A percentile compares a stretch with the other conserved stretches of the same genome.
phyloP scores from a whole-genome alignment of 768 basidiomycete species.

The Leucocoprinus sp. region DNA sequence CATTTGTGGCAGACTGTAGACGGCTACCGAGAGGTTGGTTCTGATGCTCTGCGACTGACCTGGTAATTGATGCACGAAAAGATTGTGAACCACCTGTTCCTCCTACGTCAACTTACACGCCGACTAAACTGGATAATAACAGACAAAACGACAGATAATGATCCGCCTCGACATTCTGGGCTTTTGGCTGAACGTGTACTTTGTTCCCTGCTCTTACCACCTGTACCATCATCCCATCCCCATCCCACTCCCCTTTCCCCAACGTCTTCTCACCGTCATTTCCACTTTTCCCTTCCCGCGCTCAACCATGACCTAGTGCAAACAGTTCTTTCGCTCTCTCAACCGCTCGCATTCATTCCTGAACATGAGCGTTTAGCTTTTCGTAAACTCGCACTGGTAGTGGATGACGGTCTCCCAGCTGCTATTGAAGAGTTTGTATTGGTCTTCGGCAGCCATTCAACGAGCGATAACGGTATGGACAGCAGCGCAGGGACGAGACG shows the following conservation, averaged over 20 bases:
- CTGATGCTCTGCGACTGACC: conserved; percentile 11
- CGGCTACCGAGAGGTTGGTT: conserved; percentile 63
- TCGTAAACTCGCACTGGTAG: conserved; percentile 56
- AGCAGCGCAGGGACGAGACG: conserved; percentile 29
- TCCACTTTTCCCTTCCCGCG: too few relatives aligned
- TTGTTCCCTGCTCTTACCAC: conserved; percentile 32
- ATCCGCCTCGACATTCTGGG: conserved; percentile 52
- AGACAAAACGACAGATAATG: conserved; percentile 51
- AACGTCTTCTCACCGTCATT: too few relatives aligned
- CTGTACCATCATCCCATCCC: conserved; percentile 41
- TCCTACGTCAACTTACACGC: conserved; percentile 63
- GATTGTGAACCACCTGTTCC: conserved; percentile 70
- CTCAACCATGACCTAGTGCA: conserved; percentile 51
- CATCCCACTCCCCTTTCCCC: conserved; percentile 13
- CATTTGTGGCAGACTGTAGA: conserved; percentile 59
- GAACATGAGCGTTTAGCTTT: conserved; percentile 52
- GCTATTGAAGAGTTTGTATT: conserved; percentile 56
- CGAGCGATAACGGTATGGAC: background rate
- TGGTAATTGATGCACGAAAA: conserved; percentile 15
- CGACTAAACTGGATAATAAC: conserved; percentile 68
- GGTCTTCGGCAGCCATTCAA: background rate
- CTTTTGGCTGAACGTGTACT: conserved; percentile 66
- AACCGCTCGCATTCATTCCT: conserved; percentile 53
- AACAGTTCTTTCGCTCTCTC: conserved; percentile 49
- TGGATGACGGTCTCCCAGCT: conserved; percentile 54